Base-by-base conservation (phyloP, 352 stramenopile genomes). In the Phytophthora multivora region DNA sequence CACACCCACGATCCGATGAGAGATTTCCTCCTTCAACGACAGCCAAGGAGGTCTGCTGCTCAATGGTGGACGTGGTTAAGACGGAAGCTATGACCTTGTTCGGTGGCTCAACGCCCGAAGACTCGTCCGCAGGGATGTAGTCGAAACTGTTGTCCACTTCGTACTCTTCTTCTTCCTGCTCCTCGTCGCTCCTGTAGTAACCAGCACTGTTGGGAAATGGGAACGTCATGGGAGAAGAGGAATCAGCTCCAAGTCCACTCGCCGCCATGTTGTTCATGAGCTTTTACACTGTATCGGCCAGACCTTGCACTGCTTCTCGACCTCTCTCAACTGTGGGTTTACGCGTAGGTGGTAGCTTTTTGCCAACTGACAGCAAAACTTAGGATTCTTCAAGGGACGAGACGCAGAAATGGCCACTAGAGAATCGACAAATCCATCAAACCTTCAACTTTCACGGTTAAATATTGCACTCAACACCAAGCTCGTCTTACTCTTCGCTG, bases 401-500 rank as follows among this genome's bases (percentile, higher is more conserved):
- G 40, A 59, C 39, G 60, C 62, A 39, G 42, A 58, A 49, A 50
- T 51, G 52, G 60, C 33, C 4, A 12, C 12, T 5, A 35, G 35
- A 51, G 33, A 58, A 59, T 56, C 30, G 26, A 40, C 21, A 33
- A 45, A 48, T 33, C 28, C 13, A 33, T 47, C 16, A 52, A 53
- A 51, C 21, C 47, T 53, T 33, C 28, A 33, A 33, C 28, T 18
- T 51, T 53, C 30, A 26, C 59, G 21, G 43, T 69, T 70, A 70
- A 74, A 70, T 70, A 70, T 51, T 66, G 51, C 53, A 67, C 50
- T 52, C 25, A 43, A 35, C 49, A 55, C 28, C 46, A 23, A 42
- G 56, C 31, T 25, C 30, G 48, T 30, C 40, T 77, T 57, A 95
- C 62, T 93, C 81, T 19, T 92, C 83, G 40, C 73, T 91, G 66